Base-by-base conservation (phyloP, 305 asterid species). In the Fraxinus sp. region DNA sequence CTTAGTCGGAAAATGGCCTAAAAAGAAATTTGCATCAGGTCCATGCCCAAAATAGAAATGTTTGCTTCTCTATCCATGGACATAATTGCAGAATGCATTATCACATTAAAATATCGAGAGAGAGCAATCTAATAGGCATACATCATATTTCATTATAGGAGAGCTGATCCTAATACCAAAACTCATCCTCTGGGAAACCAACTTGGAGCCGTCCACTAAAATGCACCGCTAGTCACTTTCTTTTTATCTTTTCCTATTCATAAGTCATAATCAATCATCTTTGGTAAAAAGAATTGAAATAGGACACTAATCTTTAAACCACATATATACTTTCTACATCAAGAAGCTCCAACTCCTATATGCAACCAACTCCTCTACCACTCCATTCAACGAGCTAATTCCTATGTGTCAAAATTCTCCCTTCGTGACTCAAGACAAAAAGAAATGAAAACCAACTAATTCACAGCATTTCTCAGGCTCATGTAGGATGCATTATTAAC, bases 141-240 rank as follows among this genome's bases (percentile, higher is more conserved):
- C 74, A 68, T 46, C 36, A 37, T 39, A 64, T n/a, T 6, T 28
- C 30, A 18, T 16, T 52, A 82, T 26, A 20, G 77, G 33, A 75
- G 68, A 62, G 76, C 76, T 55, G 76, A 36, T 39, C 68, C 46
- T 22, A 62, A 39, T 76, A 26, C 71, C 14, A 68, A 1, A 82
- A 46, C 80, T 72, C 83, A 10, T 59, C 80, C 33, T 73, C 20
- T 37, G 10, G 44, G 78, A 76, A 78, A 76, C 52, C 74, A 77
- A 70, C 24, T 68, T 32, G 28, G 46, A 70, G 41, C 32, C 14
- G 36, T 13, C 30, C 9, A 18, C 16, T 37, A 24, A 64, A 64
- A 64, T 24, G n/a, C 72, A 24, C 32, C 16, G 1, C 33, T 8
- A 64, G 16, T 24, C 35, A 8, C 33, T 3, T 3, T 24, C 10